Evolutionary conservation across 371 early-diverging fungal species (phyloP).

Genomic region (Mortierella sp.): DNA sequence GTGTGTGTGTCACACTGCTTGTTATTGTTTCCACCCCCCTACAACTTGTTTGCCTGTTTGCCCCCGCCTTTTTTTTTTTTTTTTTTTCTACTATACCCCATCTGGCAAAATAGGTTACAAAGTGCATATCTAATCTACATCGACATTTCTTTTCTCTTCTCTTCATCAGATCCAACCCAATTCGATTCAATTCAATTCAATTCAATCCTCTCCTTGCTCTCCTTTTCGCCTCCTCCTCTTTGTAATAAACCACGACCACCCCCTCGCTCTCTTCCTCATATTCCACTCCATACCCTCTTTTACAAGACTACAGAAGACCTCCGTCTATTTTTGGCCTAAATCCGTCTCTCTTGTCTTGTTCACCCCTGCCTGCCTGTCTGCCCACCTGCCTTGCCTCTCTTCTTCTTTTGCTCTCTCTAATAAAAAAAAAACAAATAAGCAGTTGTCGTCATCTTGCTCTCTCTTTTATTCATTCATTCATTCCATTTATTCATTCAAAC

Average conservation of each 20-base stretch:
- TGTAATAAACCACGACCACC: not conserved
- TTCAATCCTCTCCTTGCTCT: not conserved
- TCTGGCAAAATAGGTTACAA: too few relatives aligned
- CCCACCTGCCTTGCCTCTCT: not conserved
- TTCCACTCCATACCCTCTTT: slow-evolving; percentile 8
- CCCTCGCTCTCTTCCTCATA: not conserved
- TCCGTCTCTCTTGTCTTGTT: not conserved
- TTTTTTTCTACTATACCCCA: too few relatives aligned
- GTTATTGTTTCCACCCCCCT: too few relatives aligned
- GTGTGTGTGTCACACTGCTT: too few relatives aligned
- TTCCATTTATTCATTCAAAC: not conserved
- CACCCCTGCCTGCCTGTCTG: not conserved
- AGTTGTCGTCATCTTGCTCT: slow-evolving; percentile 1
- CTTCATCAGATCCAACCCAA: not conserved
- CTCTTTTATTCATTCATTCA: not conserved
- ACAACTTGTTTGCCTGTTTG: too few relatives aligned
- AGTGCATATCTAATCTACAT: not conserved
- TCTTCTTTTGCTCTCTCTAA: too few relatives aligned
- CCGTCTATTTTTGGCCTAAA: not conserved
- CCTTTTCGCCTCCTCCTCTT: not conserved
- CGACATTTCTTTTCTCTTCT: not conserved
- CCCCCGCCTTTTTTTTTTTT: too few relatives aligned
- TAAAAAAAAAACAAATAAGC: not conserved
- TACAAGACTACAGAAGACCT: not conserved
- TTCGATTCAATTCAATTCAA: not conserved